phyloP scores from a whole-genome alignment of 1,284 basidiomycete genomes.

The Butyriboletus appendiculatus region DNA sequence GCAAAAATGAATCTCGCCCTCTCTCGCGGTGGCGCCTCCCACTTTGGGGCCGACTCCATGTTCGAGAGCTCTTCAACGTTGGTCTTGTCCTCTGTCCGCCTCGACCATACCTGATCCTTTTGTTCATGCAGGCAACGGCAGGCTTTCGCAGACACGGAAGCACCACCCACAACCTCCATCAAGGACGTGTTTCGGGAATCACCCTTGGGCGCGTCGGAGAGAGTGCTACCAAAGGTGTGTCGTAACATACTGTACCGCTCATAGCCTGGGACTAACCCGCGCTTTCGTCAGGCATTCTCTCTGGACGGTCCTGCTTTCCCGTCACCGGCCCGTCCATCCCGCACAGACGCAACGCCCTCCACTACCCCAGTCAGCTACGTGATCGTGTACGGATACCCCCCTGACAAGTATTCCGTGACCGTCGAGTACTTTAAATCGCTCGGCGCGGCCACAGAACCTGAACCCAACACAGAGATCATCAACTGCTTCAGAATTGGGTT shows the following conservation, averaged over 20 bases:
- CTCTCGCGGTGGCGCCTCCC: constrained; percentile 58
- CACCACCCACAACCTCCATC: constrained; percentile 68
- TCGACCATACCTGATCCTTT: constrained; percentile 6
- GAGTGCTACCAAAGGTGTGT: constrained; percentile 37
- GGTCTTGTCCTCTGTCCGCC: constrained; percentile 11
- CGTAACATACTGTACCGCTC: neutral
- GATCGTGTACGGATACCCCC: constrained; percentile 75
- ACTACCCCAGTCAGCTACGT: constrained; percentile 48
- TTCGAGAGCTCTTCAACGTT: constrained; percentile 66
- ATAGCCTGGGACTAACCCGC: neutral
- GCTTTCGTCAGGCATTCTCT: constrained; percentile 22
- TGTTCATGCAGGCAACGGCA: constrained; percentile 51
- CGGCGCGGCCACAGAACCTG: constrained; percentile 63
- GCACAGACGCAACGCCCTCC: constrained; percentile 32
- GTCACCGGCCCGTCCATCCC: constrained; percentile 33
- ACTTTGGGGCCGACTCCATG: constrained; percentile 80
- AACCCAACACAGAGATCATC: constrained; percentile 58
- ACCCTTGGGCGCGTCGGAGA: constrained; percentile 29
- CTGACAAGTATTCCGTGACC: constrained; percentile 67
- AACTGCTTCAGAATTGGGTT: constrained; percentile 79
- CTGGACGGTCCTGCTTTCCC: constrained; percentile 22
- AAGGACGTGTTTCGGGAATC: constrained; percentile 68
- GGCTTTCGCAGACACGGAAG: constrained; percentile 66
- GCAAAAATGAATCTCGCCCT: constrained; percentile 73
- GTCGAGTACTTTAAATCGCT: constrained; percentile 72